Evolutionary conservation across 306 rosid species (phyloP).

Genomic region (Cyamopsis tetragonoloba): DNA sequence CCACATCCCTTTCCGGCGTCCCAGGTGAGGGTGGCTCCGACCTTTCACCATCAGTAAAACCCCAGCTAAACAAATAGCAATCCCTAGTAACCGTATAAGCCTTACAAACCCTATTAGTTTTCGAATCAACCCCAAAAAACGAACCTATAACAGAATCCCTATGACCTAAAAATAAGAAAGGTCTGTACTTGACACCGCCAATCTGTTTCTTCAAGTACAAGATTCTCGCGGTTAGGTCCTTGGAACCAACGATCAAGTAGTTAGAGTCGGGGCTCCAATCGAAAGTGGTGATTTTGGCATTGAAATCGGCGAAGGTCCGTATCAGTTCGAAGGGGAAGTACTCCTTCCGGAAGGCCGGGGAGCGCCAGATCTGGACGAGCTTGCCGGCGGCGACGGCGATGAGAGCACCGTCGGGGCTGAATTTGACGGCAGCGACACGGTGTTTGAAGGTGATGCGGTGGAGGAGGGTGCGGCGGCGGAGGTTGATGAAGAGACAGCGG

Average conservation of each 20-base stretch:
- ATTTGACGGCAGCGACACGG: constrained; percentile 47
- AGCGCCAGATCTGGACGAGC: constrained; percentile 79
- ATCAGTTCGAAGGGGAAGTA: constrained; percentile 71
- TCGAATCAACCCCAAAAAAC: constrained; percentile 67
- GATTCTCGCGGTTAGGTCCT: constrained; percentile 76
- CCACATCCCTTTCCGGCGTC: constrained; percentile 61
- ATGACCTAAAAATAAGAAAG: constrained; percentile 72
- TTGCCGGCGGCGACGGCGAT: constrained; percentile 84
- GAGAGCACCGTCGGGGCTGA: constrained; percentile 56
- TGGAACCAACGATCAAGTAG: constrained; percentile 69
- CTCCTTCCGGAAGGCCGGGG: constrained; percentile 65
- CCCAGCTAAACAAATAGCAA: constrained; percentile 70
- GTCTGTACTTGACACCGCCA: constrained; percentile 36
- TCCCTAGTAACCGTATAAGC: constrained; percentile 74
- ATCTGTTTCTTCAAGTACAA: constrained; percentile 44
- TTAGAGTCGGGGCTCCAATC: constrained; percentile 82
- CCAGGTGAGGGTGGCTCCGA: constrained; percentile 52
- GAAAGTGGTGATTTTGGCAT: constrained; percentile 51
- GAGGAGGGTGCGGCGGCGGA: constrained; percentile 79
- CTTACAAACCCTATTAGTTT: constrained; percentile 44
- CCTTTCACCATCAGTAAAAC: constrained; percentile 35
- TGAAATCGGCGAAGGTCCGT: constrained; percentile 61
- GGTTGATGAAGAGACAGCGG: constrained; percentile 81
- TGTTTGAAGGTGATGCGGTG: constrained; percentile 82
- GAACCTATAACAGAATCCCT: constrained; percentile 77